Conservation (phyloP, 768 basidiomycete genomes). For the Tricholoma terreum region DNA sequence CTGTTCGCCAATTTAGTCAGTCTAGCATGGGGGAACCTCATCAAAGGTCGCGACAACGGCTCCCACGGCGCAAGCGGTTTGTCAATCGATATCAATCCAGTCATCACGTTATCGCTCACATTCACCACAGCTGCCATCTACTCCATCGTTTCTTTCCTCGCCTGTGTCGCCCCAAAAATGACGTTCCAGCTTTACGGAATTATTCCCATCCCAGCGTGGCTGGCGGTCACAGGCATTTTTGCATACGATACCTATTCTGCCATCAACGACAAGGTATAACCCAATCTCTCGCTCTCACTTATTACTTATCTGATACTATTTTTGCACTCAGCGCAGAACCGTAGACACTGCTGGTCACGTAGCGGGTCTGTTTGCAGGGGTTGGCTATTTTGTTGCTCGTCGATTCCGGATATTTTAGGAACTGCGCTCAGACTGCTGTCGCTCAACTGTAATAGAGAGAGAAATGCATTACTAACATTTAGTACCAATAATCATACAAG, state of each 20-base stretch:
- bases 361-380: constrained; percentile 61
- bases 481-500: constrained; percentile 2
- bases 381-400: constrained; percentile 48
- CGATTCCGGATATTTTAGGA: constrained; percentile 33
- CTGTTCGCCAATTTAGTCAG: constrained; percentile 50
- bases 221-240: constrained; percentile 64
- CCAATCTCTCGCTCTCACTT: not conserved
- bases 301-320: not conserved
- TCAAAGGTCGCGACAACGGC: constrained; percentile 34
- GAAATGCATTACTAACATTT: constrained; percentile 4
- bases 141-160: constrained; percentile 67
- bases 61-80: constrained; percentile 74
- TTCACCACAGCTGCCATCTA: constrained; percentile 60
- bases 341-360: constrained; percentile 69
- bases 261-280: constrained; percentile 35
- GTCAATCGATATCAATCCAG: constrained; percentile 17
- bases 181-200: constrained; percentile 73
- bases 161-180: constrained; percentile 62
- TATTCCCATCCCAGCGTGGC: constrained; percentile 79
- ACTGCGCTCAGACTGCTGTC: not conserved
- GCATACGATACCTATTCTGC: constrained; percentile 54
- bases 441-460: not conserved
- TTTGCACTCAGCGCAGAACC: constrained; percentile 38
- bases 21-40: constrained; percentile 44
- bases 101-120: not conserved